Percentiles rank a stretch among this genome's conserved stretches.
Conservation (phyloP, 192 early-diverging fungal genomes). For the Backusella macrospora region DNA sequence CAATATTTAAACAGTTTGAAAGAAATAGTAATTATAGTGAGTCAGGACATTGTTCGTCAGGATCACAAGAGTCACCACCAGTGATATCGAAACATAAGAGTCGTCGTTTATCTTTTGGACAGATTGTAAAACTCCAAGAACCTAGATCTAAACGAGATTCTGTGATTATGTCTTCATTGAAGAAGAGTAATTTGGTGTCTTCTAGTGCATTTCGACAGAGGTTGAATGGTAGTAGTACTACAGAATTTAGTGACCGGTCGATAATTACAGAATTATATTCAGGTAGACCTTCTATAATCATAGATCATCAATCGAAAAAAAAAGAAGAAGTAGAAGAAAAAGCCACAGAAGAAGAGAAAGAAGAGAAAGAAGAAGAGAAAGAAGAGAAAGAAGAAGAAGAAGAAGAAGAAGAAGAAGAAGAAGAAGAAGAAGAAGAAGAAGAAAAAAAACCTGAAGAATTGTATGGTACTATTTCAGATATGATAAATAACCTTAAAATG, state of each 20-base stretch:
- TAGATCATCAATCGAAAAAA: background rate
- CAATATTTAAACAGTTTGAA: constrained; percentile 3
- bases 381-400: background rate
- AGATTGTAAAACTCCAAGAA: background rate
- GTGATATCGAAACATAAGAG: background rate
- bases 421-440: background rate
- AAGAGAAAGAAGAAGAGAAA: background rate
- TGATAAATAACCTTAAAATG: background rate
- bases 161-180: constrained; percentile 18
- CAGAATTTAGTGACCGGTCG: background rate
- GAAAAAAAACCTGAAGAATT: background rate
- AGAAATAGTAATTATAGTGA: background rate
- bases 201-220: constrained; percentile 22
- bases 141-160: constrained; percentile 23
- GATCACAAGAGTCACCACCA: background rate
- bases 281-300: background rate
- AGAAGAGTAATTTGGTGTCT: constrained; percentile 24
- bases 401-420: background rate
- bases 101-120: background rate
- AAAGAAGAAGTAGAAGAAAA: background rate
- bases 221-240: background rate
- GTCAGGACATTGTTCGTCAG: no score
- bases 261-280: background rate
- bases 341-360: no score
- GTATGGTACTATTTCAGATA: background rate